These are phyloP conservation scores for Fusarium floridanum DNA, from an alignment of 2,329 filamentous ascomycete genomes.

Conservation along the genomic window DNA sequence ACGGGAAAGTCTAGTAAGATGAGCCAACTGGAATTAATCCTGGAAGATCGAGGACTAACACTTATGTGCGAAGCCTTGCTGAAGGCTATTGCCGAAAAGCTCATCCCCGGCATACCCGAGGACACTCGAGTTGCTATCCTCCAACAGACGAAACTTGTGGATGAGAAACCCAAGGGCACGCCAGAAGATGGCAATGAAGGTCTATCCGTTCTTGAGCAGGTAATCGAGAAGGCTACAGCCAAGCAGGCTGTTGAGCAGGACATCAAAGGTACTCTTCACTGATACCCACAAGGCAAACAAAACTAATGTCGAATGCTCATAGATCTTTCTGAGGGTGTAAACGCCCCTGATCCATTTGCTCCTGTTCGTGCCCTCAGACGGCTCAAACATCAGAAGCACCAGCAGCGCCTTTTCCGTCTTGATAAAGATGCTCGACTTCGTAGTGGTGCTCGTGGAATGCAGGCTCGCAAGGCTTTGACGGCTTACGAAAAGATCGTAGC, in stretches of 20 bases:
- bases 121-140: constrained; percentile 75
- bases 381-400: constrained; percentile 72
- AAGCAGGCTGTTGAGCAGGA: constrained; percentile 70
- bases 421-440: constrained; percentile 80
- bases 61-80: constrained; percentile 69
- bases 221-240: constrained; percentile 72
- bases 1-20: constrained; percentile 82
- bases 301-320: constrained; percentile 30
- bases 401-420: constrained; percentile 73
- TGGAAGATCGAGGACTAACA: background rate
- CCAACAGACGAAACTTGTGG: constrained; percentile 69
- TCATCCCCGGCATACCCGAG: constrained; percentile 81
- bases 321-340: constrained; percentile 72
- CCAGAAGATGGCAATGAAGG: constrained; percentile 23
- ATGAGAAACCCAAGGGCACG: constrained; percentile 50
- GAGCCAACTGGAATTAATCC: background rate
- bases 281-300: rapidly evolving
- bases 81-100: constrained; percentile 80
- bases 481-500: constrained; percentile 76
- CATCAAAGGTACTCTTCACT: constrained; percentile 64
- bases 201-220: constrained; percentile 72
- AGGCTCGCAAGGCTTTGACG: constrained; percentile 80
- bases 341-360: constrained; percentile 66
- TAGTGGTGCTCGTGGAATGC: constrained; percentile 80
- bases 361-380: constrained; percentile 72